Conservation (phyloP, 2,329 filamentous ascomycete genomes). For the Fusarium foetens region DNA sequence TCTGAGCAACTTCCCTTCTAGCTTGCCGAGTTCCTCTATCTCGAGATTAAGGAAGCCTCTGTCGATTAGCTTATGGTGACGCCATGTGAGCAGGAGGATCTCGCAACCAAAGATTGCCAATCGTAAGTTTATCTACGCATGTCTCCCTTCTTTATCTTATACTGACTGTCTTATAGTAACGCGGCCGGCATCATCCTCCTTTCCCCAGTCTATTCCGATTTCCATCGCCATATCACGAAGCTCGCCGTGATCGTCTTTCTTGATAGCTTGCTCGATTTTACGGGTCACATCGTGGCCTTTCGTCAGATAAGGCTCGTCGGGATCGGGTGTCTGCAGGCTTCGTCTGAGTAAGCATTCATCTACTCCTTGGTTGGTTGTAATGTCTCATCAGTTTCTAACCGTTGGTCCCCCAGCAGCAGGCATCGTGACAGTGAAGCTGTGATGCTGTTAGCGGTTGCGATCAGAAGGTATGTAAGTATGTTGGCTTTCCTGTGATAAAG, state of each 20-base stretch:
- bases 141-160: too few species aligned
- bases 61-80: too few species aligned
- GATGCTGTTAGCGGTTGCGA: neutral
- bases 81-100: neutral
- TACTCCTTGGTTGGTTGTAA: too few species aligned
- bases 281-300: too few species aligned
- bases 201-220: accelerated
- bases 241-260: accelerated
- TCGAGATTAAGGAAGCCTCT: too few species aligned
- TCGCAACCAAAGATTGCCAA: neutral
- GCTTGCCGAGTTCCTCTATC: neutral
- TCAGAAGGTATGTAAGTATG: too few species aligned
- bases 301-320: neutral
- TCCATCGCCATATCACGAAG: neutral
- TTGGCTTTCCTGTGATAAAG: too few species aligned
- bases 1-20: neutral
- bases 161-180: neutral
- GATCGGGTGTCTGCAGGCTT: neutral
- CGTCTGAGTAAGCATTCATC: neutral
- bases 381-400: too few species aligned
- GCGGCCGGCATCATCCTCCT: accelerated
- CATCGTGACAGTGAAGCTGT: neutral
- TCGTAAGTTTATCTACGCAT: too few species aligned
- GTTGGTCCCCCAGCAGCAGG: too few species aligned
- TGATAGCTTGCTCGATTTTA: too few species aligned